Evolutionary conservation across 164 flowering plant species (phyloP).

Genomic region (Vitis amurensis): DNA sequence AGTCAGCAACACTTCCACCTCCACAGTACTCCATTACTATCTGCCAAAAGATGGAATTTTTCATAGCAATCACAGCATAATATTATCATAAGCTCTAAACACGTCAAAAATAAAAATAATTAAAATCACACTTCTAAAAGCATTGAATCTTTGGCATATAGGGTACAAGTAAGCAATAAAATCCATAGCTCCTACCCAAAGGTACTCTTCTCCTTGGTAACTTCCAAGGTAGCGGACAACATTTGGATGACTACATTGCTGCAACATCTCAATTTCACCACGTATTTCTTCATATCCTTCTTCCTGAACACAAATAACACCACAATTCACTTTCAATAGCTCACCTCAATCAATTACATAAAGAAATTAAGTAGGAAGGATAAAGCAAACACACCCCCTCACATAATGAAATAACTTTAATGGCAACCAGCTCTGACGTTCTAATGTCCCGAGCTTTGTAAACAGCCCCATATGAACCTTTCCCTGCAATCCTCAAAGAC

Average conservation of each 20-base stretch:
- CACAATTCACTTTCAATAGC: constrained; percentile 1
- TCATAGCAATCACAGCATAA: not conserved
- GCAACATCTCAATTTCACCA: constrained; percentile 99
- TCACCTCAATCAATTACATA: constrained; percentile 3
- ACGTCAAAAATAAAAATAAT: not conserved
- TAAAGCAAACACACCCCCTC: constrained; percentile 72
- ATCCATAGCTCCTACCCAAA: constrained; percentile 62
- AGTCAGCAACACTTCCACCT: constrained; percentile 98
- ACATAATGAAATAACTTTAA: constrained; percentile 88
- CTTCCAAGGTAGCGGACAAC: constrained; percentile 99
- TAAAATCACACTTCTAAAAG: not conserved
- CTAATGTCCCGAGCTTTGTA: constrained; percentile 91
- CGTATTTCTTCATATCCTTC: constrained; percentile 99
- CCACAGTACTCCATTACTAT: constrained; percentile 99
- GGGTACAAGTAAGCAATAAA: no score
- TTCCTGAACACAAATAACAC: constrained; percentile 51
- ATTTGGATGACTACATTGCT: constrained; percentile 98
- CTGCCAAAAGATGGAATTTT: constrained; percentile 45
- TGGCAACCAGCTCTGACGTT: constrained; percentile 96
- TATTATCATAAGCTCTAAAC: not conserved
- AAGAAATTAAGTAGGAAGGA: constrained; percentile 1
- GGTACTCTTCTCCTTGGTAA: constrained; percentile 97
- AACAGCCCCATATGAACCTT: constrained; percentile 97
- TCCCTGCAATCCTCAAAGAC: constrained; percentile 56
- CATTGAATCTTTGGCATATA: no score